phyloP scores from a whole-genome alignment of 371 early-diverging fungal species.

The Rhizopus microsporus region DNA sequence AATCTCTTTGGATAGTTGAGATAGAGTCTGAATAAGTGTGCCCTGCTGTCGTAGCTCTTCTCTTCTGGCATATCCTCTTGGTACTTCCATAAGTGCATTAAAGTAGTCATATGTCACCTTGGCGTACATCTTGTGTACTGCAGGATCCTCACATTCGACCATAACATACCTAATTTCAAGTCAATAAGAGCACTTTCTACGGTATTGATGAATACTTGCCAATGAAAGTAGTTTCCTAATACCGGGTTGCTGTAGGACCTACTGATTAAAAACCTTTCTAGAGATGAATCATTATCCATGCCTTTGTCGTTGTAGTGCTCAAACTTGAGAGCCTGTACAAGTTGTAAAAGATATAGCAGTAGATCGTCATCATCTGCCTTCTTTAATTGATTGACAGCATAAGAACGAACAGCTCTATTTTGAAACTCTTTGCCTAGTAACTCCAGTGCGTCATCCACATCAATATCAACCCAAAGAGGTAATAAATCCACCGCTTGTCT shows the following conservation, averaged over 20 bases:
- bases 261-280: constrained; percentile 87
- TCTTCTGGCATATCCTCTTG: constrained; percentile 59
- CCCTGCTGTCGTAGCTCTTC: constrained; percentile 80
- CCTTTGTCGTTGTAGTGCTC: constrained; percentile 64
- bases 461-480: constrained; percentile 86
- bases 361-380: constrained; percentile 95
- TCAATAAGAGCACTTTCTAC: background rate
- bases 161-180: constrained; percentile 73
- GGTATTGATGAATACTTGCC: constrained; percentile 53
- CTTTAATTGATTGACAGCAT: constrained; percentile 86
- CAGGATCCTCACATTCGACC: constrained; percentile 81
- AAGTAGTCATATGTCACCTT: constrained; percentile 82
- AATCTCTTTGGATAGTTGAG: constrained; percentile 71
- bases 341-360: constrained; percentile 86
- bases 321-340: constrained; percentile 97
- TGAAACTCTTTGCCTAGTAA: constrained; percentile 88
- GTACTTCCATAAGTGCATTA: constrained; percentile 66
- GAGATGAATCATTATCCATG: constrained; percentile 63
- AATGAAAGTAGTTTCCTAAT: constrained; percentile 90
- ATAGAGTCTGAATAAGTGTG: constrained; percentile 76
- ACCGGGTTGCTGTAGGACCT: constrained; percentile 77
- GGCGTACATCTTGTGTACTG: constrained; percentile 79
- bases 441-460: constrained; percentile 94
- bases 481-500: constrained; percentile 90
- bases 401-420: constrained; percentile 78